These are phyloP conservation scores for Ophiostoma perfectum DNA, from an alignment of 2,329 filamentous ascomycete genomes.

Conservation along the genomic window DNA sequence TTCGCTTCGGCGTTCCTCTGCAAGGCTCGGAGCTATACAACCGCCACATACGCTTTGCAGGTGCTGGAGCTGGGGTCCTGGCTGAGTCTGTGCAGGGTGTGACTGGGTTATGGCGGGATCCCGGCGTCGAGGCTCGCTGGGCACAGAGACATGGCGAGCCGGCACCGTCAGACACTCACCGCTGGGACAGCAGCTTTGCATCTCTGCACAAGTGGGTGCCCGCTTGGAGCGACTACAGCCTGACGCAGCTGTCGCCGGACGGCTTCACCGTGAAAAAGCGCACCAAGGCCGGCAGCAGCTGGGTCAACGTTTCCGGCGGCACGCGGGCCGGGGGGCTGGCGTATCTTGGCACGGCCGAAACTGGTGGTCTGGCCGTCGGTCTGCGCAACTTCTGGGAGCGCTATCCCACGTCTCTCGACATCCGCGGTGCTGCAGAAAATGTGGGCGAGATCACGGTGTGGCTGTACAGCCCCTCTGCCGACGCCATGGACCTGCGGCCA, in stretches of 20 bases:
- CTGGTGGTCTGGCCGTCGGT: neutral
- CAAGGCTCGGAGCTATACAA: neutral
- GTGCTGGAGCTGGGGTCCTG: neutral
- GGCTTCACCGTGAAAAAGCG: constrained; percentile 3
- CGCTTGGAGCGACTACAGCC: constrained; percentile 1
- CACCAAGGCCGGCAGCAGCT: neutral
- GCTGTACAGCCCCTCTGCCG: neutral
- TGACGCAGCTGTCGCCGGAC: neutral
- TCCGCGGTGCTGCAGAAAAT: neutral
- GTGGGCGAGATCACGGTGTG: neutral
- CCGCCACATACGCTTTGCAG: neutral
- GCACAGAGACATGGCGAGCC: neutral
- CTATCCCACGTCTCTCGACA: neutral
- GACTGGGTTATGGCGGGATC: neutral
- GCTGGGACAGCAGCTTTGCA: neutral
- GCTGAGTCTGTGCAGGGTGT: neutral
- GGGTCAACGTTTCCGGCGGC: neutral
- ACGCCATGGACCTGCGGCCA: constrained; percentile 1
- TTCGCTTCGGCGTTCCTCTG: neutral
- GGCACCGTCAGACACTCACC: neutral
- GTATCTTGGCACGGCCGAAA: neutral
- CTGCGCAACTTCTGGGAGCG: constrained; percentile 11
- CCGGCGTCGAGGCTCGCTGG: neutral
- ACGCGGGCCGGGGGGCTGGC: neutral
- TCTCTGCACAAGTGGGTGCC: constrained; percentile 8